Evolutionary conservation across 192 early-diverging fungal species (phyloP).

Genomic region (Piromyces sp.): DNA sequence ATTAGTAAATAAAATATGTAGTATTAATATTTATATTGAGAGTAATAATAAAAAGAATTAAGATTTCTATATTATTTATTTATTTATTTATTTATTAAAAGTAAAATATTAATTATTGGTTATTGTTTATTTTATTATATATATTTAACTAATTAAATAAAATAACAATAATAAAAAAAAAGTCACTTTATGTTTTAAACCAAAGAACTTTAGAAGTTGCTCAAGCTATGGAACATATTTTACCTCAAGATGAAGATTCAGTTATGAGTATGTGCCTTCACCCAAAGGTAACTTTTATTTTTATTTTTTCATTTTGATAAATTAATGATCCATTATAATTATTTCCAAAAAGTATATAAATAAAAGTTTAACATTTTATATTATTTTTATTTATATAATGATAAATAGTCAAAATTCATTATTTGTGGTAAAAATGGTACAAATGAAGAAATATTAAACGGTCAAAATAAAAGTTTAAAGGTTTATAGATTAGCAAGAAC

Average conservation of each 20-base stretch:
- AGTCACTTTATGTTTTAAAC: conserved; percentile 1
- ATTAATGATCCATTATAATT: too few species aligned
- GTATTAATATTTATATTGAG: too few species aligned
- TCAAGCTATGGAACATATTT: not conserved
- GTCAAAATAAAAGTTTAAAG: not conserved
- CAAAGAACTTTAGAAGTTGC: conserved; percentile 1
- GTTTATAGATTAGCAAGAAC: not conserved
- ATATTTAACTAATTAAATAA: not conserved
- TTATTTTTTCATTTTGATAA: too few species aligned
- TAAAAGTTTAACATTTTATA: not conserved
- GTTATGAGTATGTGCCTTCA: conserved; percentile 4
- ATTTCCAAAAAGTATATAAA: too few species aligned
- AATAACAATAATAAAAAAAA: not conserved
- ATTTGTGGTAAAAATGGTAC: not conserved
- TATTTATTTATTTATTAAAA: too few species aligned
- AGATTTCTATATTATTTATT: too few species aligned
- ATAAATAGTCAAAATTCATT: not conserved
- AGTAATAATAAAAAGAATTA: too few species aligned
- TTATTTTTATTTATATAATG: not conserved
- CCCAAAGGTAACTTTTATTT: conserved; percentile 1
- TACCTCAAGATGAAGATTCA: conserved; percentile 1
- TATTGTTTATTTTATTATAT: not conserved
- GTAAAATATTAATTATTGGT: not conserved
- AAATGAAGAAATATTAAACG: not conserved
- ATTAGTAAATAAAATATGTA: too few species aligned